Conservation (phyloP, 177 flowering plant genomes). For the Vitis hybrid region DNA sequence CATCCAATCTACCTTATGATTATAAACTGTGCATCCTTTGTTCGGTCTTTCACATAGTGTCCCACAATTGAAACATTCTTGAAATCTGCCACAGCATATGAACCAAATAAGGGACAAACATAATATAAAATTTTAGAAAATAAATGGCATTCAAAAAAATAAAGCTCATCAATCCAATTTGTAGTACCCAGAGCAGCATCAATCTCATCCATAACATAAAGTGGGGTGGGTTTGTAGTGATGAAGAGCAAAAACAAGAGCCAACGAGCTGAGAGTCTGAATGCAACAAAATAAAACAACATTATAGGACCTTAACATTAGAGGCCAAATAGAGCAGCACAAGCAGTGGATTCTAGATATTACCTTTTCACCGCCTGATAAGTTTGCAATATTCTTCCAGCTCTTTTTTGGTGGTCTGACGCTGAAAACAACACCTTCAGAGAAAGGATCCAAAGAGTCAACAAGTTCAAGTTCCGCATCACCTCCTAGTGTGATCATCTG, state of each 20-base stretch:
- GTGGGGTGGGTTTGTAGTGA: conserved; percentile 99
- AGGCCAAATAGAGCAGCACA: neutral
- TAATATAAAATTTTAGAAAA: neutral
- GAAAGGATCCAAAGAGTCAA: conserved; percentile 97
- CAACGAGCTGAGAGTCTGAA: conserved; percentile 95
- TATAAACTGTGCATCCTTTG: conserved; percentile 95
- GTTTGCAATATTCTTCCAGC: conserved; percentile 98
- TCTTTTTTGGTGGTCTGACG: conserved; percentile 98
- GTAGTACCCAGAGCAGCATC: conserved; percentile 95
- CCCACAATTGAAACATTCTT: conserved; percentile 99
- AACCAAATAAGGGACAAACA: neutral
- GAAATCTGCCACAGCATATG: conserved; percentile 58
- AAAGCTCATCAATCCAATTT: neutral
- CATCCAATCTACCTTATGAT: conserved; percentile 70
- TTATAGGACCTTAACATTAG: neutral
- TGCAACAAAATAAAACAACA: conserved; percentile 3
- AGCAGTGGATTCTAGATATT: neutral
- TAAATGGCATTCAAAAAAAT: neutral
- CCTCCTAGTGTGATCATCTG: conserved; percentile 99
- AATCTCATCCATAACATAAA: conserved; percentile 99
- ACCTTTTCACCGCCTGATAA: conserved; percentile 99
- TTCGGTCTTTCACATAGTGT: conserved; percentile 96
- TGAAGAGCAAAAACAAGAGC: conserved; percentile 98
- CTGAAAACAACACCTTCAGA: conserved; percentile 99
- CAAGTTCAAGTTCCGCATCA: conserved; percentile 97